Evolutionary conservation across 257 asterid species (phyloP).

Genomic region (Knoxia roxburghii): DNA sequence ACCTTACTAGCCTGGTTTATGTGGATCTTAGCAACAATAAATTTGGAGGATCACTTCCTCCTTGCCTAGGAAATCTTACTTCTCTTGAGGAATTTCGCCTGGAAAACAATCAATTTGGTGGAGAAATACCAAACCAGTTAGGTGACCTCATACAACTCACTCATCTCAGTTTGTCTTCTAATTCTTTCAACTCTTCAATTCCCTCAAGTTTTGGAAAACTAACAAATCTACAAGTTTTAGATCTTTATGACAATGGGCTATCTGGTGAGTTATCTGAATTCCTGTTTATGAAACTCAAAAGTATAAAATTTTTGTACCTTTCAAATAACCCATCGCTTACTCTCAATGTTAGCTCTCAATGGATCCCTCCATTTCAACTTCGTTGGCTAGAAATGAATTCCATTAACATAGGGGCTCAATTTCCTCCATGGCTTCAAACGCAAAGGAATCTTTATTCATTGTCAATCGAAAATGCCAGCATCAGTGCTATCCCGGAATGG

Average conservation of each 20-base stretch:
- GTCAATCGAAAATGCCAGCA: background rate
- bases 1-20: background rate
- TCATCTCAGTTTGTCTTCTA: background rate
- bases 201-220: conserved; percentile 3
- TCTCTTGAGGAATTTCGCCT: background rate
- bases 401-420: conserved; percentile 2
- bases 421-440: conserved; percentile 21
- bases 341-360: conserved; percentile 11
- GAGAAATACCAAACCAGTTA: background rate
- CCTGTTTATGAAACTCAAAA: conserved; percentile 2
- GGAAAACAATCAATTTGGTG: background rate
- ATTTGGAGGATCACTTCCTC: no score
- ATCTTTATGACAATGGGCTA: conserved; percentile 2
- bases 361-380: conserved; percentile 29
- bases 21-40: no score
- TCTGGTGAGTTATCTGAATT: conserved; percentile 16
- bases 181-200: background rate
- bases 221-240: background rate
- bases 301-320: background rate
- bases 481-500: conserved; percentile 18
- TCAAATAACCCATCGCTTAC: background rate
- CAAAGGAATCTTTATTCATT: conserved; percentile 1
- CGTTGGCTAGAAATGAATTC: background rate
- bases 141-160: background rate
- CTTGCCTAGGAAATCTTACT: background rate